Evolutionary conservation across 148 eudicot species (phyloP).

Genomic region (Dysphania ambrosioides): DNA sequence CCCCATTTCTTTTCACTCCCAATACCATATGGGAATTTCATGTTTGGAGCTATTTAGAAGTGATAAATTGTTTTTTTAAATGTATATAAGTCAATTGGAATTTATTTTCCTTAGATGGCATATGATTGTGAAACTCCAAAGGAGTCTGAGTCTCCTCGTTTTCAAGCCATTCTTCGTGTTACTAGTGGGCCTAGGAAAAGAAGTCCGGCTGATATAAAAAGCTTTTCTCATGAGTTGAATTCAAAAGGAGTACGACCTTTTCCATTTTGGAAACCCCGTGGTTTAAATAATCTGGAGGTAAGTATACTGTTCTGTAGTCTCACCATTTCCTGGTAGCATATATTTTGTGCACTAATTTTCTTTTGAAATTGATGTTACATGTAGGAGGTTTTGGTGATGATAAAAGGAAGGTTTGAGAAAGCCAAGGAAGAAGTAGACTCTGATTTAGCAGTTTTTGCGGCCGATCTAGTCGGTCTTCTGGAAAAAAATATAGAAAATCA

Average conservation of each 20-base stretch:
- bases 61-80: background rate
- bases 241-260: conserved; percentile 97
- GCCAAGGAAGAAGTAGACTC: conserved; percentile 99
- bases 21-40: background rate
- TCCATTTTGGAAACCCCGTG: conserved; percentile 93
- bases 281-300: conserved; percentile 91
- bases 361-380: conserved; percentile 11
- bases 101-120: conserved; percentile 41
- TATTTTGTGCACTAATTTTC: conserved; percentile 11
- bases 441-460: conserved; percentile 89
- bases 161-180: conserved; percentile 95
- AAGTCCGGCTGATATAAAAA: conserved; percentile 83
- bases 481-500: conserved; percentile 89
- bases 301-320: conserved; percentile 9
- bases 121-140: conserved; percentile 94
- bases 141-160: conserved; percentile 99
- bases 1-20: background rate
- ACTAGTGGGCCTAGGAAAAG: conserved; percentile 96
- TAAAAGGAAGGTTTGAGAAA: conserved; percentile 87
- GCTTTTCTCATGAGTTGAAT: conserved; percentile 95
- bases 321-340: conserved; percentile 4
- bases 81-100: background rate
- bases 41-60: background rate
- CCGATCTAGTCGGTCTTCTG: conserved; percentile 81
- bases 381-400: conserved; percentile 92